phyloP scores from a whole-genome alignment of 345 rosid genomes.

The Xanthoceras sorbifolium region DNA sequence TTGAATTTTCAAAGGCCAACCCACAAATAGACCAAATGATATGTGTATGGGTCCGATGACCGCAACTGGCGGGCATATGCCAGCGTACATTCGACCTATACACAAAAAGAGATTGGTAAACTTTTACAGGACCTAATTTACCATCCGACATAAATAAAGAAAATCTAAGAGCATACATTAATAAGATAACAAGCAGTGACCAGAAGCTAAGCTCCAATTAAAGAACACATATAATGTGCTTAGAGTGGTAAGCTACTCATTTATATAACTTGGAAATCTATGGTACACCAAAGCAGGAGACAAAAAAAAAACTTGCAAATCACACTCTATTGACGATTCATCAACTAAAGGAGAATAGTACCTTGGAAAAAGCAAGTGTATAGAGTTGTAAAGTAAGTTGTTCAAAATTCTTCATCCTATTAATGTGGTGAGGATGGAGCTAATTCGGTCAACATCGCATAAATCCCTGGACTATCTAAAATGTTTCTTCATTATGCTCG shows the following conservation, averaged over 20 bases:
- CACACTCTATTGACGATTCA: neutral
- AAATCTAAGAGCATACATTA: neutral
- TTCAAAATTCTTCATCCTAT: neutral
- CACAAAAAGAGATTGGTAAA: neutral
- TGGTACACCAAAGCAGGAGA: neutral
- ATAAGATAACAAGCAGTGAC: neutral
- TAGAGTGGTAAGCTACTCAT: neutral
- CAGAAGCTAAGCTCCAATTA: neutral
- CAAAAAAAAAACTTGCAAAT: neutral
- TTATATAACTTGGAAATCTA: neutral
- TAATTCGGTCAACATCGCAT: neutral
- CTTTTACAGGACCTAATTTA: neutral
- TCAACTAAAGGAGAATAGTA: neutral
- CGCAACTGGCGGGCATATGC: constrained; percentile 10
- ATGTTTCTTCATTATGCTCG: neutral
- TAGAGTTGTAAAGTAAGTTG: neutral
- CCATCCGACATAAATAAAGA: neutral
- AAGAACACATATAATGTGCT: neutral
- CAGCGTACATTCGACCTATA: constrained; percentile 4
- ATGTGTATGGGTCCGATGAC: neutral
- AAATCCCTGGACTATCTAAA: neutral
- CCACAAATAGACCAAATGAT: neutral
- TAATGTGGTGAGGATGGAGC: neutral
- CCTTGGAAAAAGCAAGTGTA: neutral
- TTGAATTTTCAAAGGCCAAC: constrained; percentile 4